These are phyloP conservation scores for Yarrowia yakushimensis DNA, from an alignment of 805 yeast species.

Conservation along the genomic window DNA sequence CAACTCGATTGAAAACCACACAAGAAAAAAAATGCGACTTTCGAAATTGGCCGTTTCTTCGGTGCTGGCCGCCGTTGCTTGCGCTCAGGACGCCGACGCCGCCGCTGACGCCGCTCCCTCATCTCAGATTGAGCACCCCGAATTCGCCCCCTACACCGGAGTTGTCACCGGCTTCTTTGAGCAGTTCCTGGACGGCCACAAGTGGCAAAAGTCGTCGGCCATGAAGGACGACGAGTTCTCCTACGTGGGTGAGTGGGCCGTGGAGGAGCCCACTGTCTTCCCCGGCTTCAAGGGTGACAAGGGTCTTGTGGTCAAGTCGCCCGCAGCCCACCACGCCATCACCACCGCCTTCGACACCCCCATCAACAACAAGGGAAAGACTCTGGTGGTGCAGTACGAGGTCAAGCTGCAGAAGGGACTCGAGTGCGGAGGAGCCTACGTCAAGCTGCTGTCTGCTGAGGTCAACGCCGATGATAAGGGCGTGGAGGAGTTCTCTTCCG, in stretches of 20 bases:
- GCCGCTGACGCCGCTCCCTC: constrained; percentile 1
- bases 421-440: constrained; percentile 85
- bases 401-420: constrained; percentile 77
- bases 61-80: constrained; percentile 23
- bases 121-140: constrained; percentile 7
- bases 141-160: constrained; percentile 21
- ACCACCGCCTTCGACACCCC: constrained; percentile 56
- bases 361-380: constrained; percentile 57
- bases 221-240: constrained; percentile 47
- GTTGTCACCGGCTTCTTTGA: constrained; percentile 53
- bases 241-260: constrained; percentile 72
- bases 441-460: constrained; percentile 59
- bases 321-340: constrained; percentile 81
- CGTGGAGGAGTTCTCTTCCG: constrained; percentile 53
- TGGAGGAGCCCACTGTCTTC: constrained; percentile 57
- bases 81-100: constrained; percentile 14
- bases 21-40: constrained; percentile 12
- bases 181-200: constrained; percentile 49
- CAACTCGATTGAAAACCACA: not conserved
- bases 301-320: constrained; percentile 71
- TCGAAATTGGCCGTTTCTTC: constrained; percentile 22
- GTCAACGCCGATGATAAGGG: constrained; percentile 35
- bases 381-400: constrained; percentile 84
- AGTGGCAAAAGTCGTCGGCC: constrained; percentile 61
- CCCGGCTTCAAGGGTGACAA: constrained; percentile 64